phyloP scores from a whole-genome alignment of 768 basidiomycete genomes.

The Calocybe indica region DNA sequence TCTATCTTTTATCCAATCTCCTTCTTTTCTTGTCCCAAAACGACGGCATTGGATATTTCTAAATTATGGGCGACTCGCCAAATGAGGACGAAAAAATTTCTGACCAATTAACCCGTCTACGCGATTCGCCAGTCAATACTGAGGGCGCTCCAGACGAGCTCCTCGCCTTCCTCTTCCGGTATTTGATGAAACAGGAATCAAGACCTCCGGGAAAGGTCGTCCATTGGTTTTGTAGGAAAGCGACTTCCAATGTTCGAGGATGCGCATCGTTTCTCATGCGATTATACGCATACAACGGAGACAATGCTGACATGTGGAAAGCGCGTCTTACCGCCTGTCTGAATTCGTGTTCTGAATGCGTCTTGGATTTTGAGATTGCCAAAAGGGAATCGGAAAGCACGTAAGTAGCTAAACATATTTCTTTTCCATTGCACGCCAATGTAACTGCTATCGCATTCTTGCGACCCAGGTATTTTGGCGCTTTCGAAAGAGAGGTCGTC shows the following conservation, averaged over 20 bases:
- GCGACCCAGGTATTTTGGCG: constrained; percentile 64
- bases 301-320: constrained; percentile 60
- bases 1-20: no score
- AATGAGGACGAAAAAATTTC: no score
- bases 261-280: constrained; percentile 80
- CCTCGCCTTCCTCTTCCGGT: constrained; percentile 43
- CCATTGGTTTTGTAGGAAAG: constrained; percentile 82
- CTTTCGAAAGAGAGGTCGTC: constrained; percentile 47
- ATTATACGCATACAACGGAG: constrained; percentile 69
- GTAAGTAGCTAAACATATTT: constrained; percentile 43
- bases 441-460: no score
- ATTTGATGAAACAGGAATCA: constrained; percentile 33
- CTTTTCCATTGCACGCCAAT: constrained; percentile 2
- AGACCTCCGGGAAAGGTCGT: constrained; percentile 25
- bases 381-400: constrained; percentile 61
- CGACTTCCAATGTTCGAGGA: constrained; percentile 47
- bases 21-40: no score
- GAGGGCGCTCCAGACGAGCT: constrained; percentile 39
- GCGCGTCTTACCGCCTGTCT: constrained; percentile 49
- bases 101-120: constrained; percentile 44
- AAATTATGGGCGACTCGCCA: no score
- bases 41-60: no score
- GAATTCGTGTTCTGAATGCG: constrained; percentile 62
- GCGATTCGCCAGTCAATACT: constrained; percentile 52
- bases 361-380: constrained; percentile 55